Conservation (phyloP, 805 yeast species). For the Myxozyma udenii region DNA sequence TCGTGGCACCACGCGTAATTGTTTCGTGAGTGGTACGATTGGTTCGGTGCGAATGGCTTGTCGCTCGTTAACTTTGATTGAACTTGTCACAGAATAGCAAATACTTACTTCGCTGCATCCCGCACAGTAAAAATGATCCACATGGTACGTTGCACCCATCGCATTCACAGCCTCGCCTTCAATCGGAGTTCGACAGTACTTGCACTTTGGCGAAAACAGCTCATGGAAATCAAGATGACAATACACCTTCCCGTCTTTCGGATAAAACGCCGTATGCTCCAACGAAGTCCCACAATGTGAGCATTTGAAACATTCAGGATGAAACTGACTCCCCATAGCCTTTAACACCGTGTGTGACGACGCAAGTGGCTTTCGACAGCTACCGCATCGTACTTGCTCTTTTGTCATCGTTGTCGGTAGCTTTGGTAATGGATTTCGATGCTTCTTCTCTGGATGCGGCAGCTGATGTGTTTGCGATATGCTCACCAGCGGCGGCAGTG, state of each 20-base stretch:
- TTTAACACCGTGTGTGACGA: constrained; percentile 17
- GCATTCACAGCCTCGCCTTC: constrained; percentile 36
- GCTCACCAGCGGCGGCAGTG: not conserved
- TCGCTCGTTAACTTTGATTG: not conserved
- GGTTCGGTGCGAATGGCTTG: constrained; percentile 27
- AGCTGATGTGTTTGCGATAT: too few relatives aligned
- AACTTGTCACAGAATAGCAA: not conserved
- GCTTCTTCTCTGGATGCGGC: too few relatives aligned
- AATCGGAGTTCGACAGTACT: constrained; percentile 35
- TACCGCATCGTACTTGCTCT: constrained; percentile 7
- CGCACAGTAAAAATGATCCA: constrained; percentile 38
- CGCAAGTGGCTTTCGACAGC: constrained; percentile 15
- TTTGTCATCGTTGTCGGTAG: not conserved
- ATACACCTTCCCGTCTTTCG: constrained; percentile 32
- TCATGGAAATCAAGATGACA: constrained; percentile 39
- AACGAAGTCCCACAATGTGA: constrained; percentile 19
- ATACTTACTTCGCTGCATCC: constrained; percentile 32
- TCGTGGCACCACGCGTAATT: constrained; percentile 32
- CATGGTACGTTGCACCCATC: constrained; percentile 34
- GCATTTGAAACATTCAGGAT: constrained; percentile 29
- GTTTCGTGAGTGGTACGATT: constrained; percentile 31
- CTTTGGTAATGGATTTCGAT: too few relatives aligned
- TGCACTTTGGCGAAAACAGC: constrained; percentile 36
- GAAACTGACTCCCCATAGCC: constrained; percentile 25
- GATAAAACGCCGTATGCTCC: constrained; percentile 29